These are phyloP conservation scores for Melampsora occidentalis DNA, from an alignment of 1,284 basidiomycete species.

Conservation along the genomic window DNA sequence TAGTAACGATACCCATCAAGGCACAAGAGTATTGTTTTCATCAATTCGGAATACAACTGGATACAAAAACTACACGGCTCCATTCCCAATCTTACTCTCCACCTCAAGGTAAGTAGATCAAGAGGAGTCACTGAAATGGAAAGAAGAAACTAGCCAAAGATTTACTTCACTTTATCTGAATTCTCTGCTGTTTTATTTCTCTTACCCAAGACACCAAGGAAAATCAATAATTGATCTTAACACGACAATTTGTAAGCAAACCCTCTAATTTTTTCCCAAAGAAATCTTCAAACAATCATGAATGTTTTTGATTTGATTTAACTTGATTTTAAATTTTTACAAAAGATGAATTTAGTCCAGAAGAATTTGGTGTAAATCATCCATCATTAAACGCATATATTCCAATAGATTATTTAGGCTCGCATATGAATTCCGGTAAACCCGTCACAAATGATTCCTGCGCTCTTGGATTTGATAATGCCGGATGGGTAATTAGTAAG, in stretches of 20 bases:
- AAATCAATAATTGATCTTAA: neutral
- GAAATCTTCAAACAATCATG: neutral
- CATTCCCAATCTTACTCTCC: slow-evolving; percentile 35
- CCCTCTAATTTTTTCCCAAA: neutral
- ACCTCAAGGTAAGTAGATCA: slow-evolving; percentile 17
- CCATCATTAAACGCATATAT: slow-evolving; percentile 37
- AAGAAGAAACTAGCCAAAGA: too few species aligned
- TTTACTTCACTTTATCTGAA: too few species aligned
- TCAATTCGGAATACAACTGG: slow-evolving; percentile 30
- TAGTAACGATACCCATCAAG: slow-evolving; percentile 30
- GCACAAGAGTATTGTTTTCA: slow-evolving; percentile 29
- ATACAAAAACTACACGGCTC: slow-evolving; percentile 23
- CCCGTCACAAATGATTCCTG: slow-evolving; percentile 1
- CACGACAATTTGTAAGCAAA: neutral
- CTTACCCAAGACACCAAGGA: neutral
- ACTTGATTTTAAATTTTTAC: neutral
- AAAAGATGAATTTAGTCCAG: slow-evolving; percentile 31
- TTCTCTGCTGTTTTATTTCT: too few species aligned
- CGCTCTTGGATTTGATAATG: slow-evolving; percentile 34
- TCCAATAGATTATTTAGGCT: slow-evolving; percentile 30
- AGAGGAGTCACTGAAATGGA: too few species aligned
- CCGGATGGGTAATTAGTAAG: slow-evolving; percentile 28
- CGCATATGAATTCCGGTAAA: slow-evolving; percentile 14
- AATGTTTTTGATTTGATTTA: too few species aligned
- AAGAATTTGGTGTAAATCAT: slow-evolving; percentile 34